Percentiles rank a stretch among this genome's conserved stretches.
Conservation (phyloP, 2,329 filamentous ascomycete species). For the Colletotrichum higginsianum region DNA sequence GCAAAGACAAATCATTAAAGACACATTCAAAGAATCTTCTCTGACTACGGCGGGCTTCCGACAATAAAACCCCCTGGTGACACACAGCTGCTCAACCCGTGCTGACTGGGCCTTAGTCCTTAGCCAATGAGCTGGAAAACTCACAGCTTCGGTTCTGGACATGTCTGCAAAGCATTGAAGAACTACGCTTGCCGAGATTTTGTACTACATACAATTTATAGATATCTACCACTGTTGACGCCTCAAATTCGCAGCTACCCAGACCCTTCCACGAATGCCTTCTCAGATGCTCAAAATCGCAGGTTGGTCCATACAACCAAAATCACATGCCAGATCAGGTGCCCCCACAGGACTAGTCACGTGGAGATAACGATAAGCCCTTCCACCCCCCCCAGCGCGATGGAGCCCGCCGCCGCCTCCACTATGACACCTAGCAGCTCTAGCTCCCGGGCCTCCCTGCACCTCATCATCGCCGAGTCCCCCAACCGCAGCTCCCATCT, state of each 20-base stretch:
- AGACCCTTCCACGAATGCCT: not conserved
- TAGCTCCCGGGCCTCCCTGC: conserved; percentile 34
- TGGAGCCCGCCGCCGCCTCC: conserved; percentile 26
- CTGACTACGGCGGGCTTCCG: not conserved
- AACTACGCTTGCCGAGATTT: too few species aligned
- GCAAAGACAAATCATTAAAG: too few species aligned
- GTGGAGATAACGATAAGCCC: conserved; percentile 41
- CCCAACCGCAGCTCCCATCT: conserved; percentile 11
- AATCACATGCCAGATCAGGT: conserved; percentile 38
- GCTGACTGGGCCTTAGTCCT: too few species aligned
- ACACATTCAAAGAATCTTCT: too few species aligned
- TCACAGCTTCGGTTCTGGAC: too few species aligned
- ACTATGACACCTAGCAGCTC: conserved; percentile 38
- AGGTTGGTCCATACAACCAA: not conserved
- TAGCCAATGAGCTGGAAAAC: too few species aligned
- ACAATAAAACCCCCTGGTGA: not conserved
- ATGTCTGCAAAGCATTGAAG: too few species aligned
- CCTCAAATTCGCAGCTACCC: not conserved
- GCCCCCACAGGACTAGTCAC: conserved; percentile 13
- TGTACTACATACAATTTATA: too few species aligned
- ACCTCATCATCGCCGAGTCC: conserved; percentile 31
- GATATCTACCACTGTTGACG: not conserved
- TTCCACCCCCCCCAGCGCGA: conserved; percentile 4
- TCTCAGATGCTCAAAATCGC: not conserved
- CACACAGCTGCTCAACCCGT: not conserved